Evolutionary conservation across 257 asterid genomes (phyloP).

Genomic region (Penstemon davidsonii): DNA sequence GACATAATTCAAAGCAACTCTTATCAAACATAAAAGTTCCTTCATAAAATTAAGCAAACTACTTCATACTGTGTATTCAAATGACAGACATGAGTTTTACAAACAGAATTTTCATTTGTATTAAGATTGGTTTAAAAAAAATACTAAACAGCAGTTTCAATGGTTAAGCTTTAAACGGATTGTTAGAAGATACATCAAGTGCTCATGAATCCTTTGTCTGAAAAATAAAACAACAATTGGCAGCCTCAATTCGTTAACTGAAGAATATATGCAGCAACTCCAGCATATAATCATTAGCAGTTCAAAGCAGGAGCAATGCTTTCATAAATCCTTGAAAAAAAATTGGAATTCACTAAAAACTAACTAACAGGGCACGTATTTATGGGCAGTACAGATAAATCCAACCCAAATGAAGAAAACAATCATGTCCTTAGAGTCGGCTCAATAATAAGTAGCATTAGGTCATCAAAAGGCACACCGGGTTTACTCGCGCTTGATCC

Average conservation of each 20-base stretch:
- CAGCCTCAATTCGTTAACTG: constrained; percentile 4
- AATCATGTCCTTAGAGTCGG: constrained; percentile 15
- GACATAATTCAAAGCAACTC: neutral
- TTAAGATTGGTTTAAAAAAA: neutral
- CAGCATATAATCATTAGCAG: constrained; percentile 18
- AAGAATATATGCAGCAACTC: constrained; percentile 22
- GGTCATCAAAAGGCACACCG: constrained; percentile 21
- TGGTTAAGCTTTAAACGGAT: constrained; percentile 15
- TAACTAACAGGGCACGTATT: constrained; percentile 1
- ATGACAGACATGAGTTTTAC: neutral
- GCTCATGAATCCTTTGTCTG: constrained; percentile 4
- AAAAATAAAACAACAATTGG: constrained; percentile 15
- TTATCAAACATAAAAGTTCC: too few relatives aligned
- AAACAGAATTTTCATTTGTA: too few relatives aligned
- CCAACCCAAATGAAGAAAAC: constrained; percentile 12
- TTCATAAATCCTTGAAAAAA: neutral
- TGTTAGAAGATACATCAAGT: constrained; percentile 16
- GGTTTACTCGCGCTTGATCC: constrained; percentile 52
- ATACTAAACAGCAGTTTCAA: neutral
- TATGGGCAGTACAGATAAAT: constrained; percentile 15
- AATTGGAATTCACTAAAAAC: constrained; percentile 18
- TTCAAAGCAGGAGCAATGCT: constrained; percentile 14
- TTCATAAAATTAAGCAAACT: neutral
- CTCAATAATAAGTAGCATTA: constrained; percentile 28
- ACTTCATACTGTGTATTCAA: neutral